These are phyloP conservation scores for Trypanosoma avium DNA, from an alignment of 208 protist genomes.

Conservation along the genomic window DNA sequence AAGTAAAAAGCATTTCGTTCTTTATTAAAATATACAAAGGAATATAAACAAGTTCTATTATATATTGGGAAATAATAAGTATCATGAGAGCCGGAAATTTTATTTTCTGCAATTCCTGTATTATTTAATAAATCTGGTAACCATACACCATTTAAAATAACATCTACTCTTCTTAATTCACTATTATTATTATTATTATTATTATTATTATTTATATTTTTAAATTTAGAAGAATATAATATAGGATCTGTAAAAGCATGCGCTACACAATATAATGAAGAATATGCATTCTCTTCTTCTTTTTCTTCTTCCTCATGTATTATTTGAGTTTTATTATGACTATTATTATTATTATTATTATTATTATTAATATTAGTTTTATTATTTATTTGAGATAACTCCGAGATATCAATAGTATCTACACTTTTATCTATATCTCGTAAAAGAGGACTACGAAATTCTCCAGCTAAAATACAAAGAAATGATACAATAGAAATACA, in stretches of 20 bases:
- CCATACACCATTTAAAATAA: conserved; percentile 12
- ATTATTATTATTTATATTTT: neutral
- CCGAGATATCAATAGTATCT: too few relatives aligned
- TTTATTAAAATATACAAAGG: conserved; percentile 21
- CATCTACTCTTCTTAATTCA: neutral
- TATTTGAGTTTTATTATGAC: too few relatives aligned
- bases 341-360: too few relatives aligned
- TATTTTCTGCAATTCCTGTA: neutral
- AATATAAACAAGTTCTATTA: conserved; percentile 26
- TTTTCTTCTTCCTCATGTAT: too few relatives aligned
- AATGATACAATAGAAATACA: too few relatives aligned
- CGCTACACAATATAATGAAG: conserved; percentile 18
- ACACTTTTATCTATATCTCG: too few relatives aligned
- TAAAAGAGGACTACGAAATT: too few relatives aligned
- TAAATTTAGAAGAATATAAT: neutral
- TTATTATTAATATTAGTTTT: too few relatives aligned
- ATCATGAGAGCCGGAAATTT: neutral
- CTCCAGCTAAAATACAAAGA: too few relatives aligned
- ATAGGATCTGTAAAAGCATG: neutral
- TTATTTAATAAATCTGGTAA: neutral
- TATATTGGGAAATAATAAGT: conserved; percentile 25
- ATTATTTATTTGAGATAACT: too few relatives aligned
- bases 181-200: neutral
- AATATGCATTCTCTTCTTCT: conserved; percentile 7
- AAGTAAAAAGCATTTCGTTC: conserved; percentile 18